These are phyloP conservation scores for Scedosporium boydii DNA, from an alignment of 2,329 filamentous ascomycete species.

Conservation along the genomic window DNA sequence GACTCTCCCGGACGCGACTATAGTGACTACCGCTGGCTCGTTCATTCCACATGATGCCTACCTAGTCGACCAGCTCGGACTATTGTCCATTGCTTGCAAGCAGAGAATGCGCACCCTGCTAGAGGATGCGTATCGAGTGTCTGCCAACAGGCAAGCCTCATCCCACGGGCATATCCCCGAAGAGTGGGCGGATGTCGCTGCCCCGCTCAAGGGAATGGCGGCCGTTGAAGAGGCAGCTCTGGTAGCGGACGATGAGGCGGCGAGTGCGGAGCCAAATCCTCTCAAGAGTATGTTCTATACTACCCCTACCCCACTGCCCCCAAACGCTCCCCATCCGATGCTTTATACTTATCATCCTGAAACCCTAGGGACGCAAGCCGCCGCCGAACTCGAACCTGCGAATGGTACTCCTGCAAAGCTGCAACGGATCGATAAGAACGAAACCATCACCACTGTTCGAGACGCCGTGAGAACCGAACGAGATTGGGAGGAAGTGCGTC, in stretches of 20 bases:
- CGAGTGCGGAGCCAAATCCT: conserved; percentile 43
- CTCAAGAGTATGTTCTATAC: conserved; percentile 48
- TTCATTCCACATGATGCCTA: conserved; percentile 68
- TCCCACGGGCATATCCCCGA: conserved; percentile 71
- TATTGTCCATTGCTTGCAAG: conserved; percentile 75
- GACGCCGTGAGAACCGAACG: conserved; percentile 57
- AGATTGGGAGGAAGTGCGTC: conserved; percentile 61
- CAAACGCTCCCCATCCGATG: neutral
- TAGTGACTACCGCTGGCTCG: conserved; percentile 54
- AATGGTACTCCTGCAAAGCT: conserved; percentile 36
- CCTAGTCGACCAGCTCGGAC: conserved; percentile 71
- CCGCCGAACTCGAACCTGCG: conserved; percentile 14
- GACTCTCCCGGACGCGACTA: conserved; percentile 50
- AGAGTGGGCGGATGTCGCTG: conserved; percentile 66
- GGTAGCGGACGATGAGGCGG: conserved; percentile 33
- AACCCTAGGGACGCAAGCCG: conserved; percentile 7
- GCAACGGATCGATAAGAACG: conserved; percentile 40
- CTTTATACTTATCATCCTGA: conserved; percentile 9
- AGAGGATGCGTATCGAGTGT: conserved; percentile 65
- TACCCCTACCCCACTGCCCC: neutral
- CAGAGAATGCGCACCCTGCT: conserved; percentile 67
- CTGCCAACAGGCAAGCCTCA: conserved; percentile 62
- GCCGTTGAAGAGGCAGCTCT: conserved; percentile 14
- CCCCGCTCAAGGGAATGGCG: conserved; percentile 33
- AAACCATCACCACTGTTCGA: conserved; percentile 44